phyloP scores from a whole-genome alignment of 2,329 filamentous ascomycete species.

The Colletotrichum horii region DNA sequence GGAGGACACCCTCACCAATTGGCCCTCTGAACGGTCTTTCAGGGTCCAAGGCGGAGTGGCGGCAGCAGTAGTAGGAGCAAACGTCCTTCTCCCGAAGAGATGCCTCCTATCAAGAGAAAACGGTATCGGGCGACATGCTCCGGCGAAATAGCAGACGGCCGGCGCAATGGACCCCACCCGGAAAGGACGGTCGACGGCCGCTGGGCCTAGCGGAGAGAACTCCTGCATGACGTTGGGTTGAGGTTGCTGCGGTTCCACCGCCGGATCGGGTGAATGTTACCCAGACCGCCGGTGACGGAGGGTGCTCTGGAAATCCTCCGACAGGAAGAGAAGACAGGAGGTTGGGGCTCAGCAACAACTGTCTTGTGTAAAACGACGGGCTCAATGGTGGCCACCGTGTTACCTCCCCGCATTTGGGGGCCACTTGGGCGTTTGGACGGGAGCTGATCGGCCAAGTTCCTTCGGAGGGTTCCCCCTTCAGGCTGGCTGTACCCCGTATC shows the following conservation, averaged over 20 bases:
- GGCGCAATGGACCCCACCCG: not conserved
- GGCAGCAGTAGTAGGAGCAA: not conserved
- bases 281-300: slow-evolving; percentile 9
- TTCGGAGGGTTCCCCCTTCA: not conserved
- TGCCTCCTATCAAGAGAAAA: not conserved
- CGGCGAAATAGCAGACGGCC: not conserved
- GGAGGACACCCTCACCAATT: not conserved
- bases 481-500: not conserved
- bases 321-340: not conserved
- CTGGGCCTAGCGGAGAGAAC: not conserved
- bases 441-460: not conserved
- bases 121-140: not conserved
- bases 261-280: slow-evolving; percentile 6
- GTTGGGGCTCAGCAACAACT: not conserved
- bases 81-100: not conserved
- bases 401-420: not conserved
- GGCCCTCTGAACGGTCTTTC: not conserved
- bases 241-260: slow-evolving; percentile 10
- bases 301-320: not conserved
- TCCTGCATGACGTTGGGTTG: not conserved
- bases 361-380: not conserved
- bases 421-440: not conserved
- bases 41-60: not conserved
- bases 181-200: not conserved
- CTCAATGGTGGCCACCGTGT: not conserved